Conservation (phyloP, 1,139 yeast genomes). For the Kurtzmaniella quercitrusa region DNA sequence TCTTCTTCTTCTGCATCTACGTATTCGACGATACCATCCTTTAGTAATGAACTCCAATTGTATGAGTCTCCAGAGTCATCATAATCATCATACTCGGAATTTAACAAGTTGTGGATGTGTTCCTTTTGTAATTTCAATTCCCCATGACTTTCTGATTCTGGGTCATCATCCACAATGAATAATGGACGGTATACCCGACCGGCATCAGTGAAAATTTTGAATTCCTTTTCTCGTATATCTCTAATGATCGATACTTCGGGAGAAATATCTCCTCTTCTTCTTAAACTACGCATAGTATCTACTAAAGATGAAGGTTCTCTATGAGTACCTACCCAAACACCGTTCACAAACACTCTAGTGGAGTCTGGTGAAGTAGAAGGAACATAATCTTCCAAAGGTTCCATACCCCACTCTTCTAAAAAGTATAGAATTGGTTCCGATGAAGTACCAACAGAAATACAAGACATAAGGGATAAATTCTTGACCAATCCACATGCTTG, state of each 20-base stretch:
- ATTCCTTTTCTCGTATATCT: slow-evolving; percentile 94
- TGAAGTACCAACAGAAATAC: slow-evolving; percentile 97
- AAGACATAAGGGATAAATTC: slow-evolving; percentile 91
- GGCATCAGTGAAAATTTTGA: slow-evolving; percentile 95
- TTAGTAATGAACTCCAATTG: slow-evolving; percentile 83
- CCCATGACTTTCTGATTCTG: slow-evolving; percentile 68
- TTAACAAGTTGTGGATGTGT: slow-evolving; percentile 68
- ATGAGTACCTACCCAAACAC: slow-evolving; percentile 99
- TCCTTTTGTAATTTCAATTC: slow-evolving; percentile 82
- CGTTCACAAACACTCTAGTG: slow-evolving; percentile 93
- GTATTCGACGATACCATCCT: slow-evolving; percentile 86
- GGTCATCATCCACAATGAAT: slow-evolving; percentile 84
- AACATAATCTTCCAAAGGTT: slow-evolving; percentile 91
- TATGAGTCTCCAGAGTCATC: slow-evolving; percentile 56
- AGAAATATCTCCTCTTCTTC: slow-evolving; percentile 94
- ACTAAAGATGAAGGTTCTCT: slow-evolving; percentile 91
- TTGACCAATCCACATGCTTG: slow-evolving; percentile 99
- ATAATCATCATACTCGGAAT: slow-evolving; percentile 57
- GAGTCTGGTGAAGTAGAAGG: slow-evolving; percentile 91
- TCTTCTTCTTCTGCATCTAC: slow-evolving; percentile 98
- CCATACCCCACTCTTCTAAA: slow-evolving; percentile 99
- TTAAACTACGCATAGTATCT: slow-evolving; percentile 82
- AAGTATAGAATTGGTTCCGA: slow-evolving; percentile 91
- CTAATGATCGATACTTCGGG: slow-evolving; percentile 96
- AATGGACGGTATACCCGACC: slow-evolving; percentile 97